phyloP scores from a whole-genome alignment of 2,329 filamentous ascomycete species.

The Curvularia eragrostidis region DNA sequence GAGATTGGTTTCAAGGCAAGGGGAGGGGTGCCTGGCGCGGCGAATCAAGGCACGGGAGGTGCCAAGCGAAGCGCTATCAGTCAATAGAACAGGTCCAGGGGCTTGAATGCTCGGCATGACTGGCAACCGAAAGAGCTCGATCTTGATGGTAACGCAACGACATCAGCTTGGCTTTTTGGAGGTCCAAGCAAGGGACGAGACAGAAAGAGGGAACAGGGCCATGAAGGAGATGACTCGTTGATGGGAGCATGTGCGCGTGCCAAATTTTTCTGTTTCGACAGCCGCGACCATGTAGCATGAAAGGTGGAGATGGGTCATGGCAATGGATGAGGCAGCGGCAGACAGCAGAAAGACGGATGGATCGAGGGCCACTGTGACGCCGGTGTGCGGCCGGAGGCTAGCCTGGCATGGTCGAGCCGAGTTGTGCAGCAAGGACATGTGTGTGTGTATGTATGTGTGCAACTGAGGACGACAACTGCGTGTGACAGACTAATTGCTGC shows the following conservation, averaged over 20 bases:
- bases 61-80: slow-evolving; percentile 12
- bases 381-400: slow-evolving; percentile 9
- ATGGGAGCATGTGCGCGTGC: background rate
- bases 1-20: slow-evolving; percentile 2
- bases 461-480: background rate
- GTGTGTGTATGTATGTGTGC: background rate
- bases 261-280: background rate
- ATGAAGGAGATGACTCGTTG: background rate
- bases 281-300: background rate
- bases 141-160: background rate
- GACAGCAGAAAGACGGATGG: background rate
- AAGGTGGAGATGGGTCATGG: background rate
- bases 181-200: background rate
- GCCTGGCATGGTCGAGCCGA: slow-evolving; percentile 4
- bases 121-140: slow-evolving; percentile 6
- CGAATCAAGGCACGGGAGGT: slow-evolving; percentile 4
- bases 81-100: slow-evolving; percentile 14
- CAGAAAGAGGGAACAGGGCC: background rate
- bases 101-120: slow-evolving; percentile 2
- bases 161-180: background rate
- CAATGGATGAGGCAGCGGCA: background rate
- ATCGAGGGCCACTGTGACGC: background rate
- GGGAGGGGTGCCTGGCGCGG: slow-evolving; percentile 7
- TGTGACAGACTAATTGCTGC: slow-evolving; percentile 8
- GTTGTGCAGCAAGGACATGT: slow-evolving; percentile 6